Evolutionary conservation across 2,329 filamentous ascomycete species (phyloP).

Genomic region (Xylaria sp.): DNA sequence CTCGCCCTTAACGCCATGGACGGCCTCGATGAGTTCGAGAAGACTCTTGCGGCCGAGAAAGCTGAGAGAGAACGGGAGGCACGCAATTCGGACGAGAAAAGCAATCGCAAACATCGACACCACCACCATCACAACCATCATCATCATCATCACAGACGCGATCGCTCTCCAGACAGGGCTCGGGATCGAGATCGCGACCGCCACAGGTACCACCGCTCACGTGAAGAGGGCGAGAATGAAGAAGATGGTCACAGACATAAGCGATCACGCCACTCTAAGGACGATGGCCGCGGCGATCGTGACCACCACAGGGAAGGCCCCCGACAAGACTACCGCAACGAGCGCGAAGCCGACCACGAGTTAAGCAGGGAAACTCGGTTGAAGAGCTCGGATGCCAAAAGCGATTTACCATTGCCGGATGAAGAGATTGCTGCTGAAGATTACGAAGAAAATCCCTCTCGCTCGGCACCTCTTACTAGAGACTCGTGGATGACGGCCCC

Average conservation of each 20-base stretch:
- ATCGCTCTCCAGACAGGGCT: conserved; percentile 50
- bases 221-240: conserved; percentile 55
- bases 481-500: conserved; percentile 97
- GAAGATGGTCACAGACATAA: conserved; percentile 72
- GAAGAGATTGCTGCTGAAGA: conserved; percentile 57
- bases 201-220: conserved; percentile 51
- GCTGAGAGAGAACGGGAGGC: conserved; percentile 59
- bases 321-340: conserved; percentile 43
- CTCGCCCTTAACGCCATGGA: conserved; percentile 55
- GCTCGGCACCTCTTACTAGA: conserved; percentile 64
- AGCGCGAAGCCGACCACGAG: conserved; percentile 48
- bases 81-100: conserved; percentile 55
- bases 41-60: conserved; percentile 75
- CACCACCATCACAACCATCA: conserved; percentile 62
- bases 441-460: conserved; percentile 40
- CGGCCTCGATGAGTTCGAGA: conserved; percentile 79
- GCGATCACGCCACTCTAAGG: conserved; percentile 66
- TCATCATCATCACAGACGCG: conserved; percentile 58
- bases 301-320: conserved; percentile 55
- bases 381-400: conserved; percentile 60
- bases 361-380: conserved; percentile 52
- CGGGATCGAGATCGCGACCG: conserved; percentile 56
- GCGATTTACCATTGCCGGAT: conserved; percentile 63
- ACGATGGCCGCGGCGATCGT: conserved; percentile 55
- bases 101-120: conserved; percentile 55